A percentile compares a stretch with the other conserved stretches of the same genome.
Conservation (phyloP, 352 stramenopile species). For the Sclerospora graminicola region DNA sequence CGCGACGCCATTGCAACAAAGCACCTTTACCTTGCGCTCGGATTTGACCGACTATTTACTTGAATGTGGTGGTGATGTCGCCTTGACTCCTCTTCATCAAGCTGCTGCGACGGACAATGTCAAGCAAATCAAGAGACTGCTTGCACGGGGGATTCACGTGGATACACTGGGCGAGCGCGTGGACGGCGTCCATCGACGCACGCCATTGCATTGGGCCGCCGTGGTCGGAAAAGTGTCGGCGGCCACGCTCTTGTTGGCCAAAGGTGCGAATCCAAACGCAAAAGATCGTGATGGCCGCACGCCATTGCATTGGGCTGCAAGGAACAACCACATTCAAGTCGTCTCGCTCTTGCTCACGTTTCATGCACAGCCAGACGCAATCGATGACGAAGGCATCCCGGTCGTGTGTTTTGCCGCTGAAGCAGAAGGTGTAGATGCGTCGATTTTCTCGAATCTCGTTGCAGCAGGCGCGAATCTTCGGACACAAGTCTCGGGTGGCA, state of each 20-base stretch:
- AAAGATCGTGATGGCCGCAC: constrained; percentile 50
- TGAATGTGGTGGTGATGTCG: constrained; percentile 59
- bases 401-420: constrained; percentile 60
- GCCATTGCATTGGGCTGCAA: constrained; percentile 66
- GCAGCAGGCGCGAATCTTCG: constrained; percentile 30
- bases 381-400: constrained; percentile 36
- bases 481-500: constrained; percentile 29
- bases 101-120: constrained; percentile 47
- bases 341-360: constrained; percentile 40
- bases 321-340: constrained; percentile 47
- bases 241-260: constrained; percentile 27
- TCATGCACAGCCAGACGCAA: constrained; percentile 28
- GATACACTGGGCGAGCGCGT: constrained; percentile 53
- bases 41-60: constrained; percentile 54
- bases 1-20: constrained; percentile 48
- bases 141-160: constrained; percentile 28
- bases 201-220: constrained; percentile 64
- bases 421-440: constrained; percentile 37
- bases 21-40: constrained; percentile 48
- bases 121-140: constrained; percentile 27
- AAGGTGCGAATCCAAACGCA: constrained; percentile 43
- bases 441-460: constrained; percentile 38
- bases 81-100: constrained; percentile 64
- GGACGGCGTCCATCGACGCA: constrained; percentile 48
- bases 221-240: constrained; percentile 36